Base-by-base conservation (phyloP, 139 green algal species). In the Coelastrella sp. region DNA sequence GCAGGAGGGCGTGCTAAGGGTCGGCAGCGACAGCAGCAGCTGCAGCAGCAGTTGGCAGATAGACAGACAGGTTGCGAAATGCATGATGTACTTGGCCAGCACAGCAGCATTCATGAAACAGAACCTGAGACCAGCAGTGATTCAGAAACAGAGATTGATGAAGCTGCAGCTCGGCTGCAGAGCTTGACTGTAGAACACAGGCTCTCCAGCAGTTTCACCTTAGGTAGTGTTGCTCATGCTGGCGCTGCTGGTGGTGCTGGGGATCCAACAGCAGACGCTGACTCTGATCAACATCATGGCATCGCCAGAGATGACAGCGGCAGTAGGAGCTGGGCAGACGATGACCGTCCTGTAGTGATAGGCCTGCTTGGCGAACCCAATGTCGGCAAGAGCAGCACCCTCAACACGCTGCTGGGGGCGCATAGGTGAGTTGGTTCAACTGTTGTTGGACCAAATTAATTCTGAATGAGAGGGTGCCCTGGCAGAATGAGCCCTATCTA, bases 311-410 rank as follows among this genome's bases (percentile, higher is more conserved):
- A 49, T 10, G 57, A 11, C 35, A 65, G 27, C 49, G 27, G 78
- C 78, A 73, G 61, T 24, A 87, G 61, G 9, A 74, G 61, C 81
- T 84, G 25, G 35, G 35, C n/a, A 1, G 58, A 58, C 15, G 68
- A 90, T 66, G 10, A 10, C 58, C 58, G 61, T 68, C 93, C 92
- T 7, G 90, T 96, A 66, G 94, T 96, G 65, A 90, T 96, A 19
- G 92, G 92, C 8, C 70, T 97, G 7, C 70, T 97, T 15, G 95
- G 94, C 0, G 93, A 96, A 90, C 94, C 93, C 0, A 96, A 96
- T 74, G 91, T 95, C 11, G 92, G 94, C 76, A 96, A 96, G 92
- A 94, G 87, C 73, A 94, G 90, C 63, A 93, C 92, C 6, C 85
- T 97, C 49, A 97, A 97, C 72, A 85, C 91, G n/a, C 80, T 97